These are phyloP conservation scores for Alternaria tenuissima DNA, from an alignment of 2,329 filamentous ascomycete genomes.

Conservation along the genomic window DNA sequence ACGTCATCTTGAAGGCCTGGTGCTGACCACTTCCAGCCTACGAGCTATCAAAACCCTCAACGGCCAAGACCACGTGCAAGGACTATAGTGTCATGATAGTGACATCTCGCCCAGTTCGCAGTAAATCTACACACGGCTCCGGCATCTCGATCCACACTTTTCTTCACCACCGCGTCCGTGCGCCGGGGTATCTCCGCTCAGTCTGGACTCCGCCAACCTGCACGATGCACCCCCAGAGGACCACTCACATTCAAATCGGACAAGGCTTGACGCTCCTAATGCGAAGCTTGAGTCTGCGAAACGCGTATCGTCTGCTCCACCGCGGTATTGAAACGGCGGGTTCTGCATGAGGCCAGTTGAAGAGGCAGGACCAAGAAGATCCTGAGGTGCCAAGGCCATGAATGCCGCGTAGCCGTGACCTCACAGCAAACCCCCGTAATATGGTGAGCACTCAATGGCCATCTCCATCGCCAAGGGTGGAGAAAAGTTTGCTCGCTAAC, in stretches of 20 bases:
- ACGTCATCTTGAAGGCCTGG: neutral
- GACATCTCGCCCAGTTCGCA: slow-evolving; percentile 4
- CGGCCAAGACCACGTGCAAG: neutral
- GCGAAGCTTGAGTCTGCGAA: slow-evolving; percentile 4
- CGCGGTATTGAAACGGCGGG: neutral
- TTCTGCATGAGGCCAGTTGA: neutral
- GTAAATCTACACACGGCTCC: neutral
- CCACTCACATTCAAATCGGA: neutral
- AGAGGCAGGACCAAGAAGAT: slow-evolving; percentile 8
- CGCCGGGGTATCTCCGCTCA: neutral
- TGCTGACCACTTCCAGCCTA: neutral
- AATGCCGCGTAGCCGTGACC: slow-evolving; percentile 12
- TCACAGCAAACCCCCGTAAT: neutral
- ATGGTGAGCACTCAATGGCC: slow-evolving; percentile 10
- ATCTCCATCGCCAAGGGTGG: slow-evolving; percentile 7
- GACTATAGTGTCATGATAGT: neutral
- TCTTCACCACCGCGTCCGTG: slow-evolving; percentile 7
- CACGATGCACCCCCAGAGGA: neutral
- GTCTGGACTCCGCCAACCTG: slow-evolving; percentile 3
- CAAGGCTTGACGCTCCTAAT: slow-evolving; percentile 1
- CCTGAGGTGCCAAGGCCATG: slow-evolving; percentile 5
- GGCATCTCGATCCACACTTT: slow-evolving; percentile 3
- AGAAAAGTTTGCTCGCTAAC: slow-evolving; percentile 3
- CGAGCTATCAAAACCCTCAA: neutral
- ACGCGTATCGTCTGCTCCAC: slow-evolving; percentile 6